phyloP scores from a whole-genome alignment of 192 early-diverging fungal genomes.

The Entophlyctis luteolus region DNA sequence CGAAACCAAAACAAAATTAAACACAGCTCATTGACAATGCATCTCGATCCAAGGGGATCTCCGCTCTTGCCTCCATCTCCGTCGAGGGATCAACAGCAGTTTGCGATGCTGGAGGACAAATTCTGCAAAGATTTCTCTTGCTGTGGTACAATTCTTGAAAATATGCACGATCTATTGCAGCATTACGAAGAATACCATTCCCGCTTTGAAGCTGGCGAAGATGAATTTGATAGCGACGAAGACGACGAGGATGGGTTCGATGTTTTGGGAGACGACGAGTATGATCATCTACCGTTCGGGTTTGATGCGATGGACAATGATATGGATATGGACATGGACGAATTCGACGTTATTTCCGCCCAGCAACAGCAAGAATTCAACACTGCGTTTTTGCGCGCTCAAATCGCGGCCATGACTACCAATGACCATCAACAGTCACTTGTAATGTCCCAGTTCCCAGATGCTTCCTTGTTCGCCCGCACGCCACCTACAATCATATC shows the following conservation, averaged over 20 bases:
- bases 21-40: background rate
- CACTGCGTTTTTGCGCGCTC: slow-evolving; percentile 16
- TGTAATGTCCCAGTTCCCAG: too few species aligned
- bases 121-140: slow-evolving; percentile 96
- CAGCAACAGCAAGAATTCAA: slow-evolving; percentile 20
- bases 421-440: too few species aligned
- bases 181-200: slow-evolving; percentile 96
- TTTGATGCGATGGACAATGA: slow-evolving; percentile 39
- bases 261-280: slow-evolving; percentile 69
- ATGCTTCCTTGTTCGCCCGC: too few species aligned
- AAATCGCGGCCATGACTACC: slow-evolving; percentile 13
- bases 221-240: slow-evolving; percentile 67
- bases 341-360: slow-evolving; percentile 11
- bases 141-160: slow-evolving; percentile 83
- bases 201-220: slow-evolving; percentile 79
- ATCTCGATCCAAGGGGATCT: slow-evolving; percentile 27
- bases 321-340: slow-evolving; percentile 49
- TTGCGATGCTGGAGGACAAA: slow-evolving; percentile 70
- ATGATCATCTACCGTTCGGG: slow-evolving; percentile 41
- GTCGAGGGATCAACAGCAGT: slow-evolving; percentile 42
- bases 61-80: slow-evolving; percentile 37
- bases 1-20: too few species aligned
- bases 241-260: slow-evolving; percentile 66
- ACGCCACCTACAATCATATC: too few species aligned
- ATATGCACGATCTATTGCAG: slow-evolving; percentile 91